A percentile compares a stretch with the other conserved stretches of the same genome.
Conservation (phyloP, 805 yeast species). For the Metschnikowia peoriensis region DNA sequence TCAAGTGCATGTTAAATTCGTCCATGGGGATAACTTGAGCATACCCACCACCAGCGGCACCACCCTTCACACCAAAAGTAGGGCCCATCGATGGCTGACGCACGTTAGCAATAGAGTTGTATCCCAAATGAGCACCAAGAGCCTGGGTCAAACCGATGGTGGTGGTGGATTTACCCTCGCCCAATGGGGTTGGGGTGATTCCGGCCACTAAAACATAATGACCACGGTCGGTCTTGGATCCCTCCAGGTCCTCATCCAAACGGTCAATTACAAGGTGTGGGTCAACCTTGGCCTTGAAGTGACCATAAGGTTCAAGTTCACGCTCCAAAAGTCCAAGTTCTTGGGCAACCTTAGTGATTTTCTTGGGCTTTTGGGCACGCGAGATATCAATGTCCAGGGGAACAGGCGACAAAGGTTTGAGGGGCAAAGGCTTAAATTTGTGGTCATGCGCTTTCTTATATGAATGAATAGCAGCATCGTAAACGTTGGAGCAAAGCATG, state of each 20-base stretch:
- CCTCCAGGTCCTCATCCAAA: slow-evolving; percentile 65
- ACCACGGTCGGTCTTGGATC: slow-evolving; percentile 64
- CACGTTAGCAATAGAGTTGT: slow-evolving; percentile 86
- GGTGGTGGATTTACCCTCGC: slow-evolving; percentile 97
- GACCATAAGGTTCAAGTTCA: slow-evolving; percentile 88
- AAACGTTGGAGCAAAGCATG: slow-evolving; percentile 83
- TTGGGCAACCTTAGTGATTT: slow-evolving; percentile 66
- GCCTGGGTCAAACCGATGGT: slow-evolving; percentile 98
- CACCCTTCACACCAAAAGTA: slow-evolving; percentile 97
- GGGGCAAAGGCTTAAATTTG: slow-evolving; percentile 53
- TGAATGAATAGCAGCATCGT: slow-evolving; percentile 70
- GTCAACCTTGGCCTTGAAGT: slow-evolving; percentile 84
- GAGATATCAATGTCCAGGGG: slow-evolving; percentile 92
- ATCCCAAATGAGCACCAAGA: slow-evolving; percentile 82
- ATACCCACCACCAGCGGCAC: slow-evolving; percentile 99
- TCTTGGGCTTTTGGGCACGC: slow-evolving; percentile 83
- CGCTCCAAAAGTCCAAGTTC: slow-evolving; percentile 77
- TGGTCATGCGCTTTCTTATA: slow-evolving; percentile 47
- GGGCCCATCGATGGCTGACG: slow-evolving; percentile 99
- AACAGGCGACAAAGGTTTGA: slow-evolving; percentile 57
- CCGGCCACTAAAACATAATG: slow-evolving; percentile 92
- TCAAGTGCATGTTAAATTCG: slow-evolving; percentile 94
- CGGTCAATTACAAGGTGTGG: slow-evolving; percentile 35
- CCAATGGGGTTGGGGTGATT: slow-evolving; percentile 96
- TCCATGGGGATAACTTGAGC: slow-evolving; percentile 99